These are phyloP conservation scores for Saccharomyces hybrid DNA, from an alignment of 1,139 yeast species.

Conservation along the genomic window DNA sequence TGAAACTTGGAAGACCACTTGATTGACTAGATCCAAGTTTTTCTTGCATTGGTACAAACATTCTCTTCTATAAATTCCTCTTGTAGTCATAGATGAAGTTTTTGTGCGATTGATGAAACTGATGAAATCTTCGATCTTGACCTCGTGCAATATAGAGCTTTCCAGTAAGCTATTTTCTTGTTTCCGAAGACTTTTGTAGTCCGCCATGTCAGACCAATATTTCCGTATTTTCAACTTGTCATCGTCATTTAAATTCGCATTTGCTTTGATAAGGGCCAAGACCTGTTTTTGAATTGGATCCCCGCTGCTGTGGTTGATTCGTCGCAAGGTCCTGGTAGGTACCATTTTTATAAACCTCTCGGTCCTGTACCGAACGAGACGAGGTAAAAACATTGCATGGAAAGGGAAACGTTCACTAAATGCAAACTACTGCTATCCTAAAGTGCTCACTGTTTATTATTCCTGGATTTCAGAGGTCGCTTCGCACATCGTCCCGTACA, in stretches of 20 bases:
- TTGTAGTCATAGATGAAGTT: conserved; percentile 10
- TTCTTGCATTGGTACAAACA: conserved; percentile 9
- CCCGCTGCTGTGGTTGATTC: background rate
- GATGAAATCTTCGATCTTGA: conserved; percentile 2
- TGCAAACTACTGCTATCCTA: background rate
- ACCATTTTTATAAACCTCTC: background rate
- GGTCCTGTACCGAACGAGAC: background rate
- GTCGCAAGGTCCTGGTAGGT: background rate
- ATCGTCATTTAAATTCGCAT: background rate
- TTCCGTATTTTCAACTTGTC: background rate
- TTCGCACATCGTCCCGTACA: background rate
- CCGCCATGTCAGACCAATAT: background rate
- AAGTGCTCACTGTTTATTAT: background rate
- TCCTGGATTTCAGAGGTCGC: background rate
- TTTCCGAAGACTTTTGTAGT: background rate
- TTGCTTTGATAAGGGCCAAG: background rate
- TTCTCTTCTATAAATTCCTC: conserved; percentile 20
- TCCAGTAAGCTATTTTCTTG: conserved; percentile 6
- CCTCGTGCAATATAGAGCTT: conserved; percentile 2
- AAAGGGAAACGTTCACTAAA: background rate
- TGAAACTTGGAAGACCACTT: conserved; percentile 1
- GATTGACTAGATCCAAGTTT: conserved; percentile 2
- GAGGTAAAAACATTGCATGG: background rate
- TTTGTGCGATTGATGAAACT: conserved; percentile 4
- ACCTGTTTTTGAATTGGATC: background rate